These are phyloP conservation scores for Beverwykella pulmonaria DNA, from an alignment of 495 filamentous ascomycete species.

Conservation along the genomic window DNA sequence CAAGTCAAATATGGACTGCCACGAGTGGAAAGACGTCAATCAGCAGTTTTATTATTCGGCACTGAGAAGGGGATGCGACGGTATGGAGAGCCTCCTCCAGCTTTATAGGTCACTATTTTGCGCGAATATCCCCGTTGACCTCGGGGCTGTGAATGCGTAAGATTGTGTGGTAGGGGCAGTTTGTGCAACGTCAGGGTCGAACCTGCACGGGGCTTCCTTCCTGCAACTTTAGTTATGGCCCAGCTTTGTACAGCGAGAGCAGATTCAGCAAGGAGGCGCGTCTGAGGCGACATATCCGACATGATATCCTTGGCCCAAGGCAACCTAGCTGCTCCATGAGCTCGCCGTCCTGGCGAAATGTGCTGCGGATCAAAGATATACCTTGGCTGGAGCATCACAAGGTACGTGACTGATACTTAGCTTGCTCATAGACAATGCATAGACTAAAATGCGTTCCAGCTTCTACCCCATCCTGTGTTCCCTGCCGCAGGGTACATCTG, in stretches of 20 bases:
- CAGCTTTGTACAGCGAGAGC: conserved; percentile 13
- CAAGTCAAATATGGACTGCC: conserved; percentile 11
- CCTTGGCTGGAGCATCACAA: conserved; percentile 30
- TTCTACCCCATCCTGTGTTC: background rate
- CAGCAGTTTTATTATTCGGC: background rate
- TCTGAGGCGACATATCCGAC: background rate
- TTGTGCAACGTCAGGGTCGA: background rate
- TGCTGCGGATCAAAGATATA: conserved; percentile 26
- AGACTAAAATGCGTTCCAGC: background rate
- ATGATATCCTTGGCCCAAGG: conserved; percentile 23
- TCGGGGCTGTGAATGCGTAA: conserved; percentile 8
- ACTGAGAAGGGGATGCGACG: conserved; percentile 2
- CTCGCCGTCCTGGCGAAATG: conserved; percentile 14
- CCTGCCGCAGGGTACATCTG: background rate
- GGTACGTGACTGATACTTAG: background rate
- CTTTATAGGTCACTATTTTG: no score
- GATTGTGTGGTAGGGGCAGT: background rate
- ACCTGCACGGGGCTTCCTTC: conserved; percentile 10
- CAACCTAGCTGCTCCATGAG: background rate
- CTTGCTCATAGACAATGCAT: background rate
- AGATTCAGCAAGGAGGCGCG: conserved; percentile 8
- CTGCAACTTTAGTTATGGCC: conserved; percentile 27
- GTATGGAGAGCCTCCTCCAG: no score
- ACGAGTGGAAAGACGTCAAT: background rate
- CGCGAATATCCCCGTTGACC: conserved; percentile 6